Percentiles rank a stretch among this genome's conserved stretches.
These are phyloP conservation scores for Trichoderma atrobrunneum DNA, from an alignment of 2,329 filamentous ascomycete species.

Conservation along the genomic window DNA sequence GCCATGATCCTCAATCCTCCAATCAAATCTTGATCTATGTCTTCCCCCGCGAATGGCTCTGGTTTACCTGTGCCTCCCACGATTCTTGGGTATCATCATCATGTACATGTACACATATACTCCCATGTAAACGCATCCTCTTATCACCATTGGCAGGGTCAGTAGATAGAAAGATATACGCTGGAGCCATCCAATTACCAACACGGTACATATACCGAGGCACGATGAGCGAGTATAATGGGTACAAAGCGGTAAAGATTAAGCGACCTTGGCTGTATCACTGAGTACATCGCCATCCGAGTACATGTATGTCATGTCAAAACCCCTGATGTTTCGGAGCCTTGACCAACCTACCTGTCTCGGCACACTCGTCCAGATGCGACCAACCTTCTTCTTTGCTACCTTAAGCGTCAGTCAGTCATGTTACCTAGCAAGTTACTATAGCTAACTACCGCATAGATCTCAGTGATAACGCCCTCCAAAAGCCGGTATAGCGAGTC, in stretches of 20 bases:
- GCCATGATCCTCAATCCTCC: not conserved
- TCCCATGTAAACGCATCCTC: not conserved
- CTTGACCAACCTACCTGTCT: not conserved
- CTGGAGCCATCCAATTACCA: not conserved
- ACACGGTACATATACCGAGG: not conserved
- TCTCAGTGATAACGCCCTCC: not conserved
- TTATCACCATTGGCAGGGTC: not conserved
- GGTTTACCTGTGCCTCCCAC: not conserved
- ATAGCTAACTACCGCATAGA: not conserved
- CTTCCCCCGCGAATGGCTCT: not conserved
- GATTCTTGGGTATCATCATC: not conserved
- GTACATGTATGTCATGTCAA: not conserved
- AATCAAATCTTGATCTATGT: not conserved
- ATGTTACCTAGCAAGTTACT: not conserved
- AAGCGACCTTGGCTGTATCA: not conserved
- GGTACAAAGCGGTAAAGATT: not conserved
- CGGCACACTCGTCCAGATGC: constrained; percentile 11
- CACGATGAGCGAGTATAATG: not conserved
- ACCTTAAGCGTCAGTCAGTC: not conserved
- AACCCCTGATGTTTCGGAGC: constrained; percentile 15
- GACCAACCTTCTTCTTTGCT: constrained; percentile 9
- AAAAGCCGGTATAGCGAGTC: not conserved
- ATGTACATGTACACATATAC: not conserved
- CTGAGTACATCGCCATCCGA: not conserved
- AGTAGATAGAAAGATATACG: not conserved